Percentiles rank a stretch among this genome's conserved stretches.
phyloP scores from a whole-genome alignment of 2,329 filamentous ascomycete species.

The Cordyceps tenuipes region DNA sequence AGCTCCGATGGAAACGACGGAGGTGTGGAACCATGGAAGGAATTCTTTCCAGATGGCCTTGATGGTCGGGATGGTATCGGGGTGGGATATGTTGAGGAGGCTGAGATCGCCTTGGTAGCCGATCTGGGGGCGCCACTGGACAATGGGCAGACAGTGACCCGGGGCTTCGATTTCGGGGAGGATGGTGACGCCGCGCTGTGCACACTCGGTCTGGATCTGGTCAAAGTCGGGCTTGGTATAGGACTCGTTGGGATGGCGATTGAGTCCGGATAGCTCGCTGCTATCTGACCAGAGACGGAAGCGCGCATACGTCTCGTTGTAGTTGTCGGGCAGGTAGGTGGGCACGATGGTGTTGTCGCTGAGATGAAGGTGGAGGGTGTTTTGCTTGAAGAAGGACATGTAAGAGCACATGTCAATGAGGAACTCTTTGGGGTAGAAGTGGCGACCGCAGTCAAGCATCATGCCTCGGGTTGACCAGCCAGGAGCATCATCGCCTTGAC shows the following conservation, averaged over 20 bases:
- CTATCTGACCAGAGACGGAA: constrained; percentile 46
- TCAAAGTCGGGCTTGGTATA: constrained; percentile 44
- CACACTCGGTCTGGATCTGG: constrained; percentile 43
- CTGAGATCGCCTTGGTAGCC: constrained; percentile 38
- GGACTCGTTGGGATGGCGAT: constrained; percentile 45
- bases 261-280: constrained; percentile 38
- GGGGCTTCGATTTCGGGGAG: constrained; percentile 54
- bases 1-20: constrained; percentile 46
- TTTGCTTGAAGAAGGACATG: constrained; percentile 54
- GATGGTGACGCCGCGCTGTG: constrained; percentile 46
- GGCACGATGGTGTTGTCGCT: constrained; percentile 46
- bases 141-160: constrained; percentile 46
- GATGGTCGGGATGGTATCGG: constrained; percentile 42
- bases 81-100: constrained; percentile 36
- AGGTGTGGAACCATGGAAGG: constrained; percentile 47
- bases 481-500: constrained; percentile 38
- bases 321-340: constrained; percentile 38
- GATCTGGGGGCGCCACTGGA: constrained; percentile 51
- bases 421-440: constrained; percentile 48
- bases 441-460: constrained; percentile 45
- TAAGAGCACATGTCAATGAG: constrained; percentile 50
- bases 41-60: constrained; percentile 45
- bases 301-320: constrained; percentile 42
- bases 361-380: constrained; percentile 49
- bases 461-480: constrained; percentile 42